Conservation (phyloP, 2,329 filamentous ascomycete genomes). For the Arthrobotrys entomopaga region DNA sequence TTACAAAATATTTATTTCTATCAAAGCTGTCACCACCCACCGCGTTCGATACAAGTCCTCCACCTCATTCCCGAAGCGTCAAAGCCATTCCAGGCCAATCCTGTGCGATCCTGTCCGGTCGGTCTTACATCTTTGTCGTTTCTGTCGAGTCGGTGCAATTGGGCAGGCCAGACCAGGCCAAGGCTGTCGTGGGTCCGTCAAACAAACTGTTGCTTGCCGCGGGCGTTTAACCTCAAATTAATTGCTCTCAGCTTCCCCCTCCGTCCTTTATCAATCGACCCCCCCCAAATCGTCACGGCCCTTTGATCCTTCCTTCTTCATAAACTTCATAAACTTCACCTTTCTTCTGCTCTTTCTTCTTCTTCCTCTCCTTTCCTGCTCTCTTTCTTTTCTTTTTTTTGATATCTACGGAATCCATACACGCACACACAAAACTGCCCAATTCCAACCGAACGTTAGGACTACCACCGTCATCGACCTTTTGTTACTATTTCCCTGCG, state of each 20-base stretch:
- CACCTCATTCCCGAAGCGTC: constrained; percentile 50
- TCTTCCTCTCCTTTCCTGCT: constrained; percentile 2
- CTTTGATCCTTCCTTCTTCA: no score
- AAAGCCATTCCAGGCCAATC: constrained; percentile 25
- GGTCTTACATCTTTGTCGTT: neutral
- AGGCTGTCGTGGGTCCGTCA: no score
- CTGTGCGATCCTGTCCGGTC: neutral
- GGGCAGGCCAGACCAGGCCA: no score
- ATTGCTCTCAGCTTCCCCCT: constrained; percentile 5
- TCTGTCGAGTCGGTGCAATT: no score
- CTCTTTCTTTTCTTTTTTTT: constrained; percentile 13
- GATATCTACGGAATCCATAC: constrained; percentile 13
- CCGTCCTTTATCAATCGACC: neutral
- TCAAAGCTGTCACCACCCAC: constrained; percentile 68
- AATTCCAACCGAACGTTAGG: neutral
- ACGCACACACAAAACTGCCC: no score
- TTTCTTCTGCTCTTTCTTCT: no score
- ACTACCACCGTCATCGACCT: neutral
- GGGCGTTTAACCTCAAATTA: constrained; percentile 5
- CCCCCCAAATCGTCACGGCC: no score
- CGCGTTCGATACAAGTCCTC: constrained; percentile 2
- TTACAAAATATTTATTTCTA: constrained; percentile 23
- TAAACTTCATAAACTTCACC: no score
- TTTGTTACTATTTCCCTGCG: neutral
- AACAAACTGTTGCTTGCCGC: constrained; percentile 13